Base-by-base conservation (phyloP, 2,329 filamentous ascomycete genomes). In the Aspergillus novofumigatus region DNA sequence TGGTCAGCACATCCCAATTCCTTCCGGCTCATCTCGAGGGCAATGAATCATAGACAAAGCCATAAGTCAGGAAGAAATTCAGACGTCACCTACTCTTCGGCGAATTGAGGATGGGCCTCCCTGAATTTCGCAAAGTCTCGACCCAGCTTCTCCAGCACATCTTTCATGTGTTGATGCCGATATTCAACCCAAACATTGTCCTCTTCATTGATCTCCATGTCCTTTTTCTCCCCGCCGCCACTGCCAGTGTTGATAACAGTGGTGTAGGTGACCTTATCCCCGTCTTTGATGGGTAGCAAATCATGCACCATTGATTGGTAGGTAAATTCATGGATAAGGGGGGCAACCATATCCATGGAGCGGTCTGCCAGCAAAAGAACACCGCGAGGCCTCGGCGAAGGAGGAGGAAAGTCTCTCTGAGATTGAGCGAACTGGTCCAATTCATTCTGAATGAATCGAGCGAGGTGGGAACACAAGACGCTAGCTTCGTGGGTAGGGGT, bases 231-330 rank as follows among this genome's bases (percentile, higher is more conserved):
- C 28, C 88, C 84, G 45, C 88, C 84, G 0, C 80, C 75, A 3
- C 83, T 81, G 9, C 89, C 90, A 65, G 92, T 85, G 62, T 96
- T 94, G 61, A 94, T 80, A 1, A 83, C 79, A 53, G 92, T 92
- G 63, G 87, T 88, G 71, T 92, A 99, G 0, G 88, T 91, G 9
- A 95, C 83, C 72, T 94, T 96, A 62, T 96, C 92, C 25, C 85
- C 88, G 54, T 97, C 94, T 66, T 89, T 87, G 69, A 99, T 91
- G 0, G 89, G 89, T 29, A 99, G 78, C 8, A 99, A 79, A 70
- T 99, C 94, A 73, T 97, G 91, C 3, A 91, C 93, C 93, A 99
- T 97, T 52, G 94, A 92, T 75, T 99, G 94, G 72, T 97, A 99
- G 11, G 94, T 97, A 71, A 99, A 97, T 69, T 99, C 94, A 75